These are phyloP conservation scores for Trapa incisa DNA, from an alignment of 345 rosid genomes.

Conservation along the genomic window DNA sequence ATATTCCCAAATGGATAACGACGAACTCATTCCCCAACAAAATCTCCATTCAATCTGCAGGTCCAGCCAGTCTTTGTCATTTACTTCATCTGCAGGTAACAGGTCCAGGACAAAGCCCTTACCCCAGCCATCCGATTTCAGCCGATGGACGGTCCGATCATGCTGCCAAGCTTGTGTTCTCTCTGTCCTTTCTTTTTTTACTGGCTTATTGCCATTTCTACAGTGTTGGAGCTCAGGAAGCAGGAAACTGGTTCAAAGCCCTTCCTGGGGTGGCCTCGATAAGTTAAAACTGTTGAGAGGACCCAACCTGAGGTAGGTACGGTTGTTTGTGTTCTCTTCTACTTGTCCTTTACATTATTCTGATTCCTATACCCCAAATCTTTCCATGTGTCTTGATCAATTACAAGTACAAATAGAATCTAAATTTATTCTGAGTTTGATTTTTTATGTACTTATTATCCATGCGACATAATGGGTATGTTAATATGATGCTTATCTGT, in stretches of 20 bases:
- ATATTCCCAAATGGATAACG: slow-evolving; percentile 3
- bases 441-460: too few species aligned
- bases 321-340: slow-evolving; percentile 3
- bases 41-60: slow-evolving; percentile 7
- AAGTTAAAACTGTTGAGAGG: background rate
- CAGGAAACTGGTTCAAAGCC: background rate
- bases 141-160: background rate
- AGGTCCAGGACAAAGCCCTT: background rate
- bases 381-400: too few species aligned
- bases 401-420: too few species aligned
- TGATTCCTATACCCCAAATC: background rate
- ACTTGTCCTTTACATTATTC: background rate
- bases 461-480: too few species aligned
- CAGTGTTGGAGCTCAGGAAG: background rate
- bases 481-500: too few species aligned
- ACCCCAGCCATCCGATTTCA: background rate
- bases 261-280: background rate
- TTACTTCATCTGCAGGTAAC: background rate
- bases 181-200: background rate
- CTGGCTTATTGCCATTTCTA: background rate
- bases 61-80: background rate
- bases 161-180: background rate
- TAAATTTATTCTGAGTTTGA: too few species aligned
- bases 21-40: slow-evolving; percentile 6
- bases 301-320: background rate